phyloP scores from a whole-genome alignment of 2,329 filamentous ascomycete genomes.

The Stagonosporopsis cucurbitacearum region DNA sequence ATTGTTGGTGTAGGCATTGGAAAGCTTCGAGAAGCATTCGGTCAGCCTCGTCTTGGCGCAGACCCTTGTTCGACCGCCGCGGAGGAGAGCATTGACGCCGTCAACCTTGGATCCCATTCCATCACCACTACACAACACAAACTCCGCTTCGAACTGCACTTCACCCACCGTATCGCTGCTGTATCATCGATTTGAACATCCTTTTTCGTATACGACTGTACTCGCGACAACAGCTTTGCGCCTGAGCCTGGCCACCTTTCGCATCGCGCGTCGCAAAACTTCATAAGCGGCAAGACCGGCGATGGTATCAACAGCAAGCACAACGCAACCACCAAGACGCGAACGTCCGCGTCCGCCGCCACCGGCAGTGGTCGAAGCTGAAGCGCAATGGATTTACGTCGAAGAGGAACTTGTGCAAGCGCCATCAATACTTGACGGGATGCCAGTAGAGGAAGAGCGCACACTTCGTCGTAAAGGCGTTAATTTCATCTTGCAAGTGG shows the following conservation, averaged over 20 bases:
- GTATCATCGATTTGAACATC: background rate
- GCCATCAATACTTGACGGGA: conserved; percentile 83
- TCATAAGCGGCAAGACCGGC: conserved; percentile 2
- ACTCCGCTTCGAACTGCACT: background rate
- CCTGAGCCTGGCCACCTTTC: background rate
- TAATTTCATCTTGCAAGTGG: conserved; percentile 95
- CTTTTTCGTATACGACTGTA: background rate
- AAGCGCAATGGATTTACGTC: conserved; percentile 88
- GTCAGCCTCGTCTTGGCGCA: conserved; percentile 11
- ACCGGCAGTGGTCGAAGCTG: conserved; percentile 60
- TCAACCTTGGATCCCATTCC: conserved; percentile 1
- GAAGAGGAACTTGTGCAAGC: conserved; percentile 81
- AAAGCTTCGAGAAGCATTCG: background rate
- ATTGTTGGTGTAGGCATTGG: background rate
- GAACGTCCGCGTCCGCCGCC: conserved; percentile 48
- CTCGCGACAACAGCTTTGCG: background rate
- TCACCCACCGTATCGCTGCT: background rate
- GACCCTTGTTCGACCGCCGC: conserved; percentile 11
- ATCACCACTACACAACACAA: conserved; percentile 7
- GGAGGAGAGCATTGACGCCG: conserved; percentile 17
- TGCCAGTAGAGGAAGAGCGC: conserved; percentile 78
- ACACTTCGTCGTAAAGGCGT: conserved; percentile 86
- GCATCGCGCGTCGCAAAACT: conserved; percentile 1
- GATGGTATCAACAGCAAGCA: conserved; percentile 41
- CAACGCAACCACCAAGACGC: conserved; percentile 29